Conservation (phyloP, 768 basidiomycete species). For the Antrodiella citrinella region DNA sequence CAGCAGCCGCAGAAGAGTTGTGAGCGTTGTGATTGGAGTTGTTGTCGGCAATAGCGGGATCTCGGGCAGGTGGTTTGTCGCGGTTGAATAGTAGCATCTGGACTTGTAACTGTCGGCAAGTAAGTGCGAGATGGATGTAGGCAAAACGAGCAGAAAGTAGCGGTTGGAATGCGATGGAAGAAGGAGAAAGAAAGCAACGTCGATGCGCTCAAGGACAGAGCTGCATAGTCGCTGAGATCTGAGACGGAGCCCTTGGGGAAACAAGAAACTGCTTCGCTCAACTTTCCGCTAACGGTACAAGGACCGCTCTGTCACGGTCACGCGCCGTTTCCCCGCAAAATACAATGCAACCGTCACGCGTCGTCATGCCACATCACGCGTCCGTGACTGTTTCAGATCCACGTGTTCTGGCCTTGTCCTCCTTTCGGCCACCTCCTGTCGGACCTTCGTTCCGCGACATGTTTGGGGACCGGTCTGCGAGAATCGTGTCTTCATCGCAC, state of each 20-base stretch:
- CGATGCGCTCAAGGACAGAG: not conserved
- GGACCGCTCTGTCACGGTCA: not conserved
- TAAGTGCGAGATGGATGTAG: not conserved
- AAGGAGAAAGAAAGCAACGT: not conserved
- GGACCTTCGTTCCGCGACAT: not conserved
- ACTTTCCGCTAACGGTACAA: too few species aligned
- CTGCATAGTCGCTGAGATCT: not conserved
- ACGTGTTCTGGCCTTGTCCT: not conserved
- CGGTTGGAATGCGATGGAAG: not conserved
- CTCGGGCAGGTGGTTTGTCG: not conserved
- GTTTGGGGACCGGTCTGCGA: too few species aligned
- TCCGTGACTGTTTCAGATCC: conserved; percentile 1
- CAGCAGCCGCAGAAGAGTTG: conserved; percentile 1
- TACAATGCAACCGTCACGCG: not conserved
- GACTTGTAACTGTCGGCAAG: not conserved
- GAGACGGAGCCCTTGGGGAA: too few species aligned
- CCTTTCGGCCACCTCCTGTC: not conserved
- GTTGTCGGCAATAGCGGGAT: not conserved
- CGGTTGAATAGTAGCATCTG: not conserved
- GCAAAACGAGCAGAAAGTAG: not conserved
- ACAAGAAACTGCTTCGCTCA: too few species aligned
- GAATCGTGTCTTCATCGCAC: too few species aligned
- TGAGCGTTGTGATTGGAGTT: too few species aligned
- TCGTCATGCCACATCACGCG: not conserved
- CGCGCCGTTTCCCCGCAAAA: too few species aligned